Conservation (phyloP, 1,139 yeast genomes). For the Wickerhamomyces sp. region DNA sequence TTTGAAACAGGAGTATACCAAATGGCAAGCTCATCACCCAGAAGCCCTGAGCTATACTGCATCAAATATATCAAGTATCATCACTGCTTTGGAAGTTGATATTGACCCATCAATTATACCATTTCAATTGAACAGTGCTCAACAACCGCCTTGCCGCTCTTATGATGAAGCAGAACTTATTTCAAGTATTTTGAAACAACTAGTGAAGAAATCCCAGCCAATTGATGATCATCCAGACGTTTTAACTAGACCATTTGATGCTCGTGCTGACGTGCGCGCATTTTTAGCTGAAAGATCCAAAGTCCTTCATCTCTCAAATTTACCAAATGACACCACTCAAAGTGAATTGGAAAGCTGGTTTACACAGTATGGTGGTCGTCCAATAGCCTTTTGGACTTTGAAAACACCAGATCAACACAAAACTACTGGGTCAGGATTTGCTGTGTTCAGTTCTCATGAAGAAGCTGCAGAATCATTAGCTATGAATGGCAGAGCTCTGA, state of each 20-base stretch:
- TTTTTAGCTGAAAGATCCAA: conserved; percentile 72
- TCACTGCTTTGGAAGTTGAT: conserved; percentile 58
- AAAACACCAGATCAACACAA: conserved; percentile 50
- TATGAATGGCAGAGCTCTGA: conserved; percentile 75
- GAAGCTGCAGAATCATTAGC: conserved; percentile 76
- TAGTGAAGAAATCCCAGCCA: conserved; percentile 53
- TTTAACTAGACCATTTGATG: conserved; percentile 70
- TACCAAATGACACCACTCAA: conserved; percentile 85
- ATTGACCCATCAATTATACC: conserved; percentile 17
- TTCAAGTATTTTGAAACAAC: conserved; percentile 42
- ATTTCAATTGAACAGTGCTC: conserved; percentile 18
- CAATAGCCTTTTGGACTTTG: conserved; percentile 86
- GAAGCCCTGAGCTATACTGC: conserved; percentile 52
- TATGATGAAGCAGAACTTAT: conserved; percentile 37
- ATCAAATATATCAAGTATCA: conserved; percentile 46
- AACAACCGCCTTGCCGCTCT: conserved; percentile 28
- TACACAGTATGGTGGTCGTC: conserved; percentile 79
- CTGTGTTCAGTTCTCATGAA: conserved; percentile 78
- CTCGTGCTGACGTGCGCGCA: conserved; percentile 61
- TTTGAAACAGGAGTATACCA: conserved; percentile 63
- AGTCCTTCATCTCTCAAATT: conserved; percentile 70
- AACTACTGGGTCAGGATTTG: conserved; percentile 69
- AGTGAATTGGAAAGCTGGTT: conserved; percentile 91
- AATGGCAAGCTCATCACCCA: conserved; percentile 68
- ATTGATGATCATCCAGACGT: conserved; percentile 50